Conservation (phyloP, 768 basidiomycete species). For the Mrakia hoshinonis region DNA sequence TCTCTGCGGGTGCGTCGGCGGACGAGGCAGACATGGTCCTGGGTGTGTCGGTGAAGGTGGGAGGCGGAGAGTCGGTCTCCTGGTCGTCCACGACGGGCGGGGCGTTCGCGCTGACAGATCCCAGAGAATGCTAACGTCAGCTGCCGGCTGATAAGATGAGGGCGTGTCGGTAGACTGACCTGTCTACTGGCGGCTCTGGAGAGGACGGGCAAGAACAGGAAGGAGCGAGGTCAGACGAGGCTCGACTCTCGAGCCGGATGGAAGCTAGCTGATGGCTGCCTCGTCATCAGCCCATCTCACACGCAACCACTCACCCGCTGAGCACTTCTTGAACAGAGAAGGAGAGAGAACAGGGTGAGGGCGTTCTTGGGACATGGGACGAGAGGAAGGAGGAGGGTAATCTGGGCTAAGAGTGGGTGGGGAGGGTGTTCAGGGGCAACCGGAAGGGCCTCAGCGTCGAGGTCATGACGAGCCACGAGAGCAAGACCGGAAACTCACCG, state of each 20-base stretch:
- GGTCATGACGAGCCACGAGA: too few species aligned
- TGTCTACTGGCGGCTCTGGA: slow-evolving; percentile 4
- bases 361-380: too few species aligned
- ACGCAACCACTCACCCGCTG: not conserved
- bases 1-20: not conserved
- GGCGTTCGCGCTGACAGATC: not conserved
- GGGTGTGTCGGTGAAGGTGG: slow-evolving; percentile 4
- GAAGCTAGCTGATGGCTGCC: not conserved
- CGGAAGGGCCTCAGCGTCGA: too few species aligned
- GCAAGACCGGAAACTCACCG: too few species aligned
- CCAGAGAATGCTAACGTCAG: not conserved
- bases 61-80: not conserved
- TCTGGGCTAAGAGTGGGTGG: too few species aligned
- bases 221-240: not conserved
- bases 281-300: not conserved
- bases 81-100: not conserved
- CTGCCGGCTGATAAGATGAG: not conserved
- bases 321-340: not conserved
- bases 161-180: not conserved
- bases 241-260: too few species aligned
- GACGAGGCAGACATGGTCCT: slow-evolving; percentile 2
- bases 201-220: not conserved
- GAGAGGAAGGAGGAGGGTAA: too few species aligned
- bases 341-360: slow-evolving; percentile 8
- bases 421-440: too few species aligned